Base-by-base conservation (phyloP, 2,329 filamentous ascomycete genomes). In the Phialocephala subalpina region DNA sequence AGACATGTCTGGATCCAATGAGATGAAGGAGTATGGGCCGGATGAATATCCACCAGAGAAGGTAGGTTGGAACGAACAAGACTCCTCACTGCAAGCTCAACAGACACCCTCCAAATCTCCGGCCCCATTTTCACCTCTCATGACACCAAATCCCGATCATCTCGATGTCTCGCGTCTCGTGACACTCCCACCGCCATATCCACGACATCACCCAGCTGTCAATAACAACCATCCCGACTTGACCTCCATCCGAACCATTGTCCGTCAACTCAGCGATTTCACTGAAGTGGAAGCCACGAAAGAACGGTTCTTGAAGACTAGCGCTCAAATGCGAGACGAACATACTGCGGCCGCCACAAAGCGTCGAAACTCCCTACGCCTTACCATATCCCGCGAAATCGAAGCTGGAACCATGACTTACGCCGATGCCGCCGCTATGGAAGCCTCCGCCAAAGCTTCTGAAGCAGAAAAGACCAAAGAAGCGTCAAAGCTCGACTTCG, bases 181-280 rank as follows among this genome's bases (percentile, higher is more conserved):
- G 4, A 97, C 96, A 0, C 83, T 99, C 35, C 96, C 96, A 9
- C 96, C 96, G 1, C 92, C 96, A 1, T 98, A 97, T 77, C 96
- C 96, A 1, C 90, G 95, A 8, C 95, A 98, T 75, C 92, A 98
- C 73, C 96, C 96, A 9, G 96, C 96, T 0, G 92, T 98, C 18
- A 97, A 97, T 77, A 99, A 98, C 75, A 97, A 88, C 72, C 96
- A 99, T 75, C 96, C 96, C 0, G 91, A 97, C 70, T 85, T 99
- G n/a, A 86, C 90, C 0, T 85, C 88, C 1, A 94, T 92, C 56
- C 89, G 96, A 58, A 88, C 84, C 2, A 86, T 89, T 0, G 91
- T 97, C 22, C 88, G 94, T 16, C 84, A 85, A 1, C 80, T 97
- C 47, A 91, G 90, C 60, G 90, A 96, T 72, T 80, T 97, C 58